A percentile compares a stretch with the other conserved stretches of the same genome.
Conservation (phyloP, 1,139 yeast genomes). For the Sugiyamaella xylanicola region DNA sequence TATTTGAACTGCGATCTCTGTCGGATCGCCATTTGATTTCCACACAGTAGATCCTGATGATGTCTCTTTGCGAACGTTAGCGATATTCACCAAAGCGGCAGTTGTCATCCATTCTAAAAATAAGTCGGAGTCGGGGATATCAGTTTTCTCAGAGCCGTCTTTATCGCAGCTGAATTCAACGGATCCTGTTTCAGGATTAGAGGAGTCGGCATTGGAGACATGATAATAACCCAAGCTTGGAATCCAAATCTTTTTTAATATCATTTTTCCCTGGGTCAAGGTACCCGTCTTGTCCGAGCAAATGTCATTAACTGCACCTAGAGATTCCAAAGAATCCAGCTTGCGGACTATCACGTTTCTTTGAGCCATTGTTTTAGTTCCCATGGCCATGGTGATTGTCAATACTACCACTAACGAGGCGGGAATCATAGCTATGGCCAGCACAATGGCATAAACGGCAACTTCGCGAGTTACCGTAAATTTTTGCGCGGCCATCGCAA, state of each 20-base stretch:
- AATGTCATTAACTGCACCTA: slow-evolving; percentile 78
- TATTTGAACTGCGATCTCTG: slow-evolving; percentile 81
- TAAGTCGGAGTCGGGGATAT: slow-evolving; percentile 30
- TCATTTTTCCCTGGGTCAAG: slow-evolving; percentile 78
- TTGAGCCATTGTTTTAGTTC: slow-evolving; percentile 75
- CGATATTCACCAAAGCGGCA: slow-evolving; percentile 75
- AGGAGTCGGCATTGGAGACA: slow-evolving; percentile 66
- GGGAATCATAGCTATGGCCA: slow-evolving; percentile 82
- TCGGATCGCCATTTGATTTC: slow-evolving; percentile 84
- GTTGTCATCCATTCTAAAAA: slow-evolving; percentile 56
- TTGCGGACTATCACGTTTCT: slow-evolving; percentile 76
- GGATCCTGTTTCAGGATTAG: slow-evolving; percentile 59
- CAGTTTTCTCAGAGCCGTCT: slow-evolving; percentile 37
- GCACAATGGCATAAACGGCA: slow-evolving; percentile 81
- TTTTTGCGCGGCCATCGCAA: slow-evolving; percentile 78
- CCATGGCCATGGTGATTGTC: slow-evolving; percentile 85
- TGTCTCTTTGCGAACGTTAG: slow-evolving; percentile 52
- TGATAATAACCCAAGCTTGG: slow-evolving; percentile 72
- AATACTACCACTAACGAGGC: slow-evolving; percentile 78
- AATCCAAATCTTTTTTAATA: slow-evolving; percentile 70
- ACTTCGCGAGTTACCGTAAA: slow-evolving; percentile 68
- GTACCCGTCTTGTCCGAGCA: slow-evolving; percentile 80
- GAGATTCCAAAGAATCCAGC: slow-evolving; percentile 75
- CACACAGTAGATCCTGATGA: slow-evolving; percentile 50
- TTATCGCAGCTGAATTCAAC: slow-evolving; percentile 35